phyloP scores from a whole-genome alignment of 2,329 filamentous ascomycete genomes.

The Aspergillus candidus region DNA sequence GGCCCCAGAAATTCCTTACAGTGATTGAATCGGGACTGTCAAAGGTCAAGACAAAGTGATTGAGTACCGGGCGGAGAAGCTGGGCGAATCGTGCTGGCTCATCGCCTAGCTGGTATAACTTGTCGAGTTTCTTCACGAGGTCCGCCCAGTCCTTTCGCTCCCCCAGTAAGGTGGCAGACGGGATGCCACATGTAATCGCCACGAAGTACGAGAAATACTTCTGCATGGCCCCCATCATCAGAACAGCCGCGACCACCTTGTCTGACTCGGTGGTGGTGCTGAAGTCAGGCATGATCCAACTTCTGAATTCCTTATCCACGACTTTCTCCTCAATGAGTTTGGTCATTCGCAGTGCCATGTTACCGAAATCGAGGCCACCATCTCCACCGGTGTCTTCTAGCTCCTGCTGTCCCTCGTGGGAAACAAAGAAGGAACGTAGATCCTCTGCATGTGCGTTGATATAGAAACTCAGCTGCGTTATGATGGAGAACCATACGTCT shows the following conservation, averaged over 20 bases:
- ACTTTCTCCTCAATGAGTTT: conserved; percentile 38
- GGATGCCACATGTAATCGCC: conserved; percentile 43
- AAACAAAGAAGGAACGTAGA: conserved; percentile 40
- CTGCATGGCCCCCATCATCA: conserved; percentile 50
- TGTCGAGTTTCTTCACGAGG: conserved; percentile 40
- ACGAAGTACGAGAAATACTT: conserved; percentile 42
- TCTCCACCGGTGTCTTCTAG: conserved; percentile 25
- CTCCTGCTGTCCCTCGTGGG: conserved; percentile 39
- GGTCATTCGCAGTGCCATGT: conserved; percentile 33
- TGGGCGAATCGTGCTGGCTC: conserved; percentile 38
- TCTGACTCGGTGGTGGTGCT: conserved; percentile 46
- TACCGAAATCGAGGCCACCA: conserved; percentile 14
- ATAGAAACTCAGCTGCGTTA: conserved; percentile 44
- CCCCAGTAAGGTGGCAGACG: conserved; percentile 48
- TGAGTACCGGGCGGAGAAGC: conserved; percentile 43
- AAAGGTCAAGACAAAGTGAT: conserved; percentile 35
- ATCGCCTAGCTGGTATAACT: conserved; percentile 39
- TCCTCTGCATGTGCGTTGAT: conserved; percentile 45
- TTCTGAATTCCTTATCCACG: conserved; percentile 34
- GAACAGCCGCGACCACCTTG: conserved; percentile 37
- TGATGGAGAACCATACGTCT: conserved; percentile 49
- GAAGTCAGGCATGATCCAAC: conserved; percentile 50
- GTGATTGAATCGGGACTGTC: neutral
- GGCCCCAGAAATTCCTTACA: too few species aligned
- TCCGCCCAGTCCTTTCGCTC: conserved; percentile 42